phyloP scores from a whole-genome alignment of 768 basidiomycete species.

The Glaciozyma antarctica region DNA sequence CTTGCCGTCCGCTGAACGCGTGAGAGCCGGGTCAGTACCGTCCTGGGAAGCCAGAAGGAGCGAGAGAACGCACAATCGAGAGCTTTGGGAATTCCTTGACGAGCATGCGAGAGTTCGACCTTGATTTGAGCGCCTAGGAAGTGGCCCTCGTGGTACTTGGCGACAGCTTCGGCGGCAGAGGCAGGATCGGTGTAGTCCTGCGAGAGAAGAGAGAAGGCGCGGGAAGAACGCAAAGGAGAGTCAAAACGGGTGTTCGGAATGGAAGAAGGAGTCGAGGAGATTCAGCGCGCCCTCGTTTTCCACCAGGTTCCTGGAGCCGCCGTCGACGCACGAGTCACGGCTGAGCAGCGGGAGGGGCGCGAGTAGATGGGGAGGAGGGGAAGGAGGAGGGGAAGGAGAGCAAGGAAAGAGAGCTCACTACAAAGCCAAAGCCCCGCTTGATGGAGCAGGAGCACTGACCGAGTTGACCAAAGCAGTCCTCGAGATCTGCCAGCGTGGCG shows the following conservation, averaged over 20 bases:
- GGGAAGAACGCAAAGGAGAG: neutral
- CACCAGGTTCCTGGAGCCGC: too few relatives aligned
- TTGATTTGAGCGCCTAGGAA: constrained; percentile 36
- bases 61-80: neutral
- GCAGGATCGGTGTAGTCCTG: constrained; percentile 31
- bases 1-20: constrained; percentile 13
- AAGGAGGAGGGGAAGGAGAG: too few relatives aligned
- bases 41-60: too few relatives aligned
- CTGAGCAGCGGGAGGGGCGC: neutral
- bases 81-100: neutral
- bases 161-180: constrained; percentile 31
- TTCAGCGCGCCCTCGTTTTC: too few relatives aligned
- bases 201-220: neutral
- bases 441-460: constrained; percentile 28
- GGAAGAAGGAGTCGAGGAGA: too few relatives aligned
- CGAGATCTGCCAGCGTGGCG: constrained; percentile 31
- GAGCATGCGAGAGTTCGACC: constrained; percentile 32
- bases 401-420: constrained; percentile 28
- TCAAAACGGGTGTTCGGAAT: neutral
- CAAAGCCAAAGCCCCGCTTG: constrained; percentile 35
- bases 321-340: too few relatives aligned
- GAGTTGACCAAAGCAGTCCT: constrained; percentile 36
- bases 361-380: neutral
- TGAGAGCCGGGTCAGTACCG: neutral
- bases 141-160: constrained; percentile 34